phyloP scores from a whole-genome alignment of 805 yeast species.

The Yamadazyma paraphyllophila region DNA sequence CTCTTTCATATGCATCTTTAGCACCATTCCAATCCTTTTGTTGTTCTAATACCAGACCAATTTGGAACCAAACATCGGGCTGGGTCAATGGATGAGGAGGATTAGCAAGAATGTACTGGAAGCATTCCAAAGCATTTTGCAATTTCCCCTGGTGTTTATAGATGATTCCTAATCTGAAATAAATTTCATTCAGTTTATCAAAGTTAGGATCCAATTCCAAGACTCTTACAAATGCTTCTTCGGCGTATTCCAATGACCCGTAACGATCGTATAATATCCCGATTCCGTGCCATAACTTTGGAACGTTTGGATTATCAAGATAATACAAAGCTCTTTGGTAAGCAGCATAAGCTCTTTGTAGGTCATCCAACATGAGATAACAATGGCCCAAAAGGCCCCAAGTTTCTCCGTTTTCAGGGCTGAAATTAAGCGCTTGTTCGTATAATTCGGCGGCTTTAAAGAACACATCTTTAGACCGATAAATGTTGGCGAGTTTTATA shows the following conservation, averaged over 20 bases:
- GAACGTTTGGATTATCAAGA: constrained; percentile 89
- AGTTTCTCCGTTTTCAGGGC: constrained; percentile 89
- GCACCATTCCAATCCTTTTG: constrained; percentile 91
- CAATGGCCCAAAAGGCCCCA: constrained; percentile 98
- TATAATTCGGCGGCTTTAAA: constrained; percentile 93
- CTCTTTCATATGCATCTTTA: constrained; percentile 92
- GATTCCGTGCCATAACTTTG: constrained; percentile 97
- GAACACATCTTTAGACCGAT: constrained; percentile 85
- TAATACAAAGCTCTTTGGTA: constrained; percentile 94
- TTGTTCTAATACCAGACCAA: constrained; percentile 93
- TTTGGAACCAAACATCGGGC: constrained; percentile 98
- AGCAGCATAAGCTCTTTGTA: constrained; percentile 93
- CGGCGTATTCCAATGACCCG: constrained; percentile 95
- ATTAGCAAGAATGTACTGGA: constrained; percentile 81
- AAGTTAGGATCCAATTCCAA: constrained; percentile 93
- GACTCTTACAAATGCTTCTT: constrained; percentile 96
- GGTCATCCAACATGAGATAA: constrained; percentile 92
- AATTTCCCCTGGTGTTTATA: constrained; percentile 92
- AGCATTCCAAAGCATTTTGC: constrained; percentile 87
- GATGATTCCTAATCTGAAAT: constrained; percentile 92
- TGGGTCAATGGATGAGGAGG: constrained; percentile 97
- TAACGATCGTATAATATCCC: constrained; percentile 95
- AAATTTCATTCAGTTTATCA: constrained; percentile 94
- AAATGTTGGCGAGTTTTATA: constrained; percentile 82
- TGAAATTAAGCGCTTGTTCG: constrained; percentile 77